Base-by-base conservation (phyloP, 129 eudicot species). In the Pulicaria dysenterica region DNA sequence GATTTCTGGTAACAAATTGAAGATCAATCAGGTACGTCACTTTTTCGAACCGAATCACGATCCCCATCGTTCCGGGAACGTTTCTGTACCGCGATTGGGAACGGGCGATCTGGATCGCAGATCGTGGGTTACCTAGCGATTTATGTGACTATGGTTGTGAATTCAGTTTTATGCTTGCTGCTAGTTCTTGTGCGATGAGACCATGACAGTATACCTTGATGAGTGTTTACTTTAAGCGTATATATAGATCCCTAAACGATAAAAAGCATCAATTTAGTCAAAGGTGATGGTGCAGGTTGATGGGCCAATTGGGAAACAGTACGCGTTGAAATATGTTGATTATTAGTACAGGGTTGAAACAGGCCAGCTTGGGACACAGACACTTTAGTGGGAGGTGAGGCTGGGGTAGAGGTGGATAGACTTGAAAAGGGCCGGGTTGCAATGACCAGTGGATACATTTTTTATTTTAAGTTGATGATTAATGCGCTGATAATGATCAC, bases 211-310 rank as follows among this genome's bases (percentile, higher is more conserved):
- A 79, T 72, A 63, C 98, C 98, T 49, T 91, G 86, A 65, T 51
- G 97, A 41, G 98, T 75, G 54, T 94, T 74, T 83, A 90, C 90
- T 78, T 77, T 82, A 55, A 94, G 87, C 60, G 97, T 80, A 85
- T 93, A 85, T 83, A 89, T 85, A 87, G 85, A 87, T 79, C 98
- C 98, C 98, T 93, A 87, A 75, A 81, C 24, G 80, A 53, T 58
- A 72, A 80, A 65, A 84, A 16, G 42, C 5, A 55, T 4, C 34
- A 49, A 13, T 58, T 63, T 46, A 63, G 34, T 14, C 19, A 31
- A 15, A 3, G 42, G 31, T 16, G 6, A 42, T 10, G 44, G n/a
- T 9, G 43, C 3, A 47, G 57, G 58, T 67, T 8, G 34, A 48
- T 48, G n/a, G 42, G 24, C 7, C 24, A 1, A 50, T 41, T 7